Evolutionary conservation across 1,284 basidiomycete genomes (phyloP), one percentile per base, ranked within the genome.

Genomic region (Amylostereum chailletii): DNA sequence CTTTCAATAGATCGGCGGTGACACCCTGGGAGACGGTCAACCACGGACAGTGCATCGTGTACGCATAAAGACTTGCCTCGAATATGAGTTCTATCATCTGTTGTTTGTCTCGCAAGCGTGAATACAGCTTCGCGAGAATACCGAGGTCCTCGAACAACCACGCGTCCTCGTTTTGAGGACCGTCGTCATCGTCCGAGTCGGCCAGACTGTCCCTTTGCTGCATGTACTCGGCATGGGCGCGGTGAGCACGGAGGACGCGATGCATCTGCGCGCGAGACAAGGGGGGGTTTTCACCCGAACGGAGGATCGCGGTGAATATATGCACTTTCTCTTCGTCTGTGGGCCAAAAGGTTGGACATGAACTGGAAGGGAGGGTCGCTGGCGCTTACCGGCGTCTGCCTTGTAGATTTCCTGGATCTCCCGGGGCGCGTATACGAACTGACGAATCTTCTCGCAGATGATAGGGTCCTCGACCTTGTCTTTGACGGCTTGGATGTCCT

Each of bases 1-100:
- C 96, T 68, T 95, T 98, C 59, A 99, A 72, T 38, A 99, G 71
- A 45, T 98, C 95, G 2, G 96, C 85, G 0, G 96, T 99, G 39
- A 86, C 87, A 9, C 94, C 94, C 92, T 95, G 54, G 2, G 11
- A 34, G 41, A 32, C 6, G 31, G 41, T 32, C 34, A 53, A 43
- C 26, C 45, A 11, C 26, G 3, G 39, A 10, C 46, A 34, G 45
- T 34, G 26, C 39, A 9, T 27, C 40, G 46, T 3, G 43, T 6
- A 44, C 26, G 8, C 48, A 44, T 5, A 48, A 44, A 26, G 37
- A 63, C 77, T 53, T 51, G 85, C 93, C 79, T 99, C 95, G 58
- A 97, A 98, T 47, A 99, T 89, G 44, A 99, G 72, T 46, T 86
- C 90, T 57, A 99, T 88, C 57, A 99, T 62, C 65, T 95, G 90